Percentiles rank a stretch among this genome's conserved stretches.
These are phyloP conservation scores for Spergularia bocconei DNA, from an alignment of 148 eudicot genomes.

Conservation along the genomic window DNA sequence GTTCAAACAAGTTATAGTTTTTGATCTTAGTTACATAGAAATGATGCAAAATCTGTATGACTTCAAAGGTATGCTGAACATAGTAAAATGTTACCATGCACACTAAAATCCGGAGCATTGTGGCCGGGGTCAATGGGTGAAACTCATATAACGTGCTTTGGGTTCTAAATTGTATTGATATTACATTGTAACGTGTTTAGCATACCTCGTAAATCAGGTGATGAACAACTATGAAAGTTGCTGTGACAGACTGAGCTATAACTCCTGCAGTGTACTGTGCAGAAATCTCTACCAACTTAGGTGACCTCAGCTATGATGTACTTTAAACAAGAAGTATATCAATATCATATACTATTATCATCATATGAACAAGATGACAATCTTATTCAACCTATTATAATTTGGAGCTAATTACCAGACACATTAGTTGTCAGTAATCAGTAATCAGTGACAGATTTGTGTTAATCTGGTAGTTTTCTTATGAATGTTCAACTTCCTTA, in stretches of 20 bases:
- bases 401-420: neutral
- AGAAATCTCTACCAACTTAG: neutral
- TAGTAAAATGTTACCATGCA: neutral
- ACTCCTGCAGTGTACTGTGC: too few relatives aligned
- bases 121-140: too few relatives aligned
- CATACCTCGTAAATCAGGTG: too few relatives aligned
- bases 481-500: conserved; percentile 22
- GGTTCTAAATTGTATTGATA: too few relatives aligned
- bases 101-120: neutral
- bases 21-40: neutral
- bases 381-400: neutral
- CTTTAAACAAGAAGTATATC: neutral
- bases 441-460: neutral
- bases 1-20: neutral
- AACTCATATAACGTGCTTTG: too few relatives aligned
- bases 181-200: too few relatives aligned
- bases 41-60: neutral
- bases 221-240: too few relatives aligned
- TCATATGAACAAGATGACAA: neutral
- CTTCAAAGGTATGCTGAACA: neutral
- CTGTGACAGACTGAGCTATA: too few relatives aligned
- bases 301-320: neutral
- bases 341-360: too few relatives aligned
- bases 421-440: neutral
- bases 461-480: conserved; percentile 24